These are phyloP conservation scores for Danielia reshetovae DNA, from an alignment of 805 yeast genomes.

Conservation along the genomic window DNA sequence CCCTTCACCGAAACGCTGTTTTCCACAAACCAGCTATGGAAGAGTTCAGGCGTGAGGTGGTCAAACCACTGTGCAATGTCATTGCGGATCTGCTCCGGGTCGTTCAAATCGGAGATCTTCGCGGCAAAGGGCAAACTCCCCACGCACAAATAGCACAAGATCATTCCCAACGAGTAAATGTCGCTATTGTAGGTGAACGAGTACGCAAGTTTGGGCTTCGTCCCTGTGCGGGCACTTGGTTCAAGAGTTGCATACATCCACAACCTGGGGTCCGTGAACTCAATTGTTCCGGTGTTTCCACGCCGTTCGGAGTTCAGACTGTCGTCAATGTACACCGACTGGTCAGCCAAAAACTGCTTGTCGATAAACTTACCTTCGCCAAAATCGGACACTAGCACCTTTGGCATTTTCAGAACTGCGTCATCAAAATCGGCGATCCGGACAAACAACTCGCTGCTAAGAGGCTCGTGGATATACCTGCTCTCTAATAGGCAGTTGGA, in stretches of 20 bases:
- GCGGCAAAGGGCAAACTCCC: conserved; percentile 58
- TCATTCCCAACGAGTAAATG: conserved; percentile 79
- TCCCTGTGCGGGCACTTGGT: conserved; percentile 5
- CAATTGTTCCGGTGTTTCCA: conserved; percentile 86
- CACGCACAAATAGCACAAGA: conserved; percentile 70
- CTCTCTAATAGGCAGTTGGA: conserved; percentile 71
- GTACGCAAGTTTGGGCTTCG: conserved; percentile 36
- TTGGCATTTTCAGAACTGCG: conserved; percentile 44
- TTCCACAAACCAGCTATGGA: conserved; percentile 25
- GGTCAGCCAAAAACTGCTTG: conserved; percentile 23
- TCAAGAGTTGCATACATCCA: conserved; percentile 32
- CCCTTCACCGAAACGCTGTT: conserved; percentile 1
- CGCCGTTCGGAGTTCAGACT: conserved; percentile 52
- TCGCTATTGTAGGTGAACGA: conserved; percentile 74
- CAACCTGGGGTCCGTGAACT: conserved; percentile 84
- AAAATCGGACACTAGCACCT: conserved; percentile 79
- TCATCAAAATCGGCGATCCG: conserved; percentile 12
- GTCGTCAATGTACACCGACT: conserved; percentile 16
- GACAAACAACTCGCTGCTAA: background rate
- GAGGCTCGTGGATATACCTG: conserved; percentile 14
- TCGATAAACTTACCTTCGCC: conserved; percentile 85
- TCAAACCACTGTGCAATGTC: conserved; percentile 31
- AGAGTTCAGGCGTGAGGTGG: conserved; percentile 15
- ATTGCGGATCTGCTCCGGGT: conserved; percentile 26
- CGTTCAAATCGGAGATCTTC: conserved; percentile 11